Conservation (phyloP, 306 rosid species). For the Abrus precatorius region DNA sequence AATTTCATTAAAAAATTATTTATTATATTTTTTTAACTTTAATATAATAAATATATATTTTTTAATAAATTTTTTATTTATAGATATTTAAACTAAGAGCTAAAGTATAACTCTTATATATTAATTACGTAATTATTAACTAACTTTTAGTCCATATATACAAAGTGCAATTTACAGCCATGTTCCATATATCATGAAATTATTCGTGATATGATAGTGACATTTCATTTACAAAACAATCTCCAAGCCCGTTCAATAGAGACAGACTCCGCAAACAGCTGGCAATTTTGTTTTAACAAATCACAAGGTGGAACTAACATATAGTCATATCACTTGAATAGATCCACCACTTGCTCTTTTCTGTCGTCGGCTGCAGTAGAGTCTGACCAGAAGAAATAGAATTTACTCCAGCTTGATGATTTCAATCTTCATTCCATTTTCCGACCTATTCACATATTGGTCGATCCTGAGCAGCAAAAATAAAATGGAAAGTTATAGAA, state of each 20-base stretch:
- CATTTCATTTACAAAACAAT: constrained; percentile 14
- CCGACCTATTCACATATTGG: background rate
- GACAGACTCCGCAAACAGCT: constrained; percentile 4
- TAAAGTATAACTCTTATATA: too few relatives aligned
- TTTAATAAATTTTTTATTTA: too few relatives aligned
- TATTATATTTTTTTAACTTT: too few relatives aligned
- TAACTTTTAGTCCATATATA: background rate
- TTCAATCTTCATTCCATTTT: constrained; percentile 34
- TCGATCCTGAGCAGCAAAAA: background rate
- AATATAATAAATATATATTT: too few relatives aligned
- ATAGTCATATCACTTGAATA: constrained; percentile 14
- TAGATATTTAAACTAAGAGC: too few relatives aligned
- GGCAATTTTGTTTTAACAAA: background rate
- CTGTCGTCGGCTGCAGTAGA: constrained; percentile 10
- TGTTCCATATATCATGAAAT: constrained; percentile 11
- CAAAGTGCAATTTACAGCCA: constrained; percentile 24
- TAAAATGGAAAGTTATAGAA: background rate
- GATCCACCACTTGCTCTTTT: constrained; percentile 26
- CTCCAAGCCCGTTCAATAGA: background rate
- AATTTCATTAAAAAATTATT: too few relatives aligned
- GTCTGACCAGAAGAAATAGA: constrained; percentile 19
- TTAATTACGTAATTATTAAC: too few relatives aligned
- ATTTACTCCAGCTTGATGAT: constrained; percentile 24
- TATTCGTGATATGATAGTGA: background rate
- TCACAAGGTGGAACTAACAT: background rate